Percentiles rank a stretch among this genome's conserved stretches.
These are phyloP conservation scores for Gomphus bonarii DNA, from an alignment of 1,284 basidiomycete species.

Conservation along the genomic window DNA sequence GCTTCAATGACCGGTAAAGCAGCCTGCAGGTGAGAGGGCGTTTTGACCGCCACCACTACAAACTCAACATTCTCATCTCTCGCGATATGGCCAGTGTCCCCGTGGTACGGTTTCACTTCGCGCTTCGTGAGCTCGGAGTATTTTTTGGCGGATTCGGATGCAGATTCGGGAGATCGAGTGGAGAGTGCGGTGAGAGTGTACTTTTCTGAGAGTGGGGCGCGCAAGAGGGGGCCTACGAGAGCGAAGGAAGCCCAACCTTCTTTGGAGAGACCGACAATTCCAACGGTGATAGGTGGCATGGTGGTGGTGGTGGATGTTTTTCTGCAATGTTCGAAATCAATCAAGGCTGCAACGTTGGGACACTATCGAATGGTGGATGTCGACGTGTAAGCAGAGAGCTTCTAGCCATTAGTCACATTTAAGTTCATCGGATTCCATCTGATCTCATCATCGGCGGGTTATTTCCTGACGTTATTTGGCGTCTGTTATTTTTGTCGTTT, in stretches of 20 bases:
- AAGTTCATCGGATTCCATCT: too few relatives aligned
- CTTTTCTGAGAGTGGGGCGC: neutral
- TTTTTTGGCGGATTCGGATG: neutral
- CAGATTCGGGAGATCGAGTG: neutral
- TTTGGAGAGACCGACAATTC: conserved; percentile 26
- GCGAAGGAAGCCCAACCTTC: conserved; percentile 23
- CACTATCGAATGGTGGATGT: too few relatives aligned
- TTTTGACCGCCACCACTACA: conserved; percentile 26
- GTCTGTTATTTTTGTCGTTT: too few relatives aligned
- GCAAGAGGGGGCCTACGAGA: conserved; percentile 18
- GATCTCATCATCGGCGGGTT: too few relatives aligned
- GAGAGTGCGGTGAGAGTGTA: neutral
- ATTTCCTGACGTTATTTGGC: too few relatives aligned
- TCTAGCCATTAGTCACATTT: too few relatives aligned
- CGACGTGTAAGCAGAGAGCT: too few relatives aligned
- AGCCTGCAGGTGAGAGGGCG: conserved; percentile 20
- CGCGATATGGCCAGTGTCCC: neutral
- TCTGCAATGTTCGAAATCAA: too few relatives aligned
- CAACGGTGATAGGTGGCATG: conserved; percentile 20
- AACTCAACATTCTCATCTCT: conserved; percentile 12
- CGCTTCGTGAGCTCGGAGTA: neutral
- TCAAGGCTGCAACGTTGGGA: too few relatives aligned
- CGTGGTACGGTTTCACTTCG: neutral
- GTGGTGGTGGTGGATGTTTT: neutral
- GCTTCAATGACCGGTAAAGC: conserved; percentile 24